Evolutionary conservation across 108 stramenopile species (phyloP).

Genomic region (Nitzschia putrida): DNA sequence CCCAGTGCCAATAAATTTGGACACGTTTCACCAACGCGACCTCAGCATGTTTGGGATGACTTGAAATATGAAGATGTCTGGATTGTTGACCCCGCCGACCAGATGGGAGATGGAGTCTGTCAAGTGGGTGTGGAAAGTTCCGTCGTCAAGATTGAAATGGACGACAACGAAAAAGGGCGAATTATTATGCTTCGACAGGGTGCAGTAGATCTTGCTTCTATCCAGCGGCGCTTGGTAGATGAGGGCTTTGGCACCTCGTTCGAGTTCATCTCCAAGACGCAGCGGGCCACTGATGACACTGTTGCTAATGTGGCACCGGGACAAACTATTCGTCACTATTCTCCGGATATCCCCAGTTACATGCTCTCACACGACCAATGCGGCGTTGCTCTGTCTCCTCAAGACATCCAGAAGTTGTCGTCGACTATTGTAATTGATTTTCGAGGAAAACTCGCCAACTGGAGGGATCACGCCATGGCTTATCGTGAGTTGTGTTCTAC

Average conservation of each 20-base stretch:
- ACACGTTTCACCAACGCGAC: slow-evolving; percentile 93
- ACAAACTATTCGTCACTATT: slow-evolving; percentile 94
- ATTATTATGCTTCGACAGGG: slow-evolving; percentile 77
- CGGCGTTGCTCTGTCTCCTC: slow-evolving; percentile 17
- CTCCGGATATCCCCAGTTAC: slow-evolving; percentile 89
- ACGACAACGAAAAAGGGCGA: slow-evolving; percentile 24
- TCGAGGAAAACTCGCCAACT: slow-evolving; percentile 54
- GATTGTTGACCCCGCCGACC: slow-evolving; percentile 62
- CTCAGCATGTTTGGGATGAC: slow-evolving; percentile 94
- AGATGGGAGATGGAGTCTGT: slow-evolving; percentile 34
- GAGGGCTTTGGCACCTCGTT: slow-evolving; percentile 44
- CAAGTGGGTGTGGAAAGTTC: slow-evolving; percentile 84
- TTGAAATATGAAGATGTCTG: slow-evolving; percentile 84
- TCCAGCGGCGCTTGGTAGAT: slow-evolving; percentile 46
- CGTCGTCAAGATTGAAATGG: slow-evolving; percentile 76
- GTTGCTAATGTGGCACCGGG: slow-evolving; percentile 86
- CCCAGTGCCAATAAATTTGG: slow-evolving; percentile 98
- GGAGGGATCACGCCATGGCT: slow-evolving; percentile 55
- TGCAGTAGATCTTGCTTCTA: slow-evolving; percentile 63
- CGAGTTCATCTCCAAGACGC: slow-evolving; percentile 36
- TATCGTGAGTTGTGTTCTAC: slow-evolving; percentile 77
- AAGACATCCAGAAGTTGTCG: slow-evolving; percentile 38
- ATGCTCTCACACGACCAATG: slow-evolving; percentile 50
- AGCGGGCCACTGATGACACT: slow-evolving; percentile 49
- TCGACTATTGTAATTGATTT: slow-evolving; percentile 85